phyloP scores from a whole-genome alignment of 2,329 filamentous ascomycete species.

The Aspergillus cejpii region DNA sequence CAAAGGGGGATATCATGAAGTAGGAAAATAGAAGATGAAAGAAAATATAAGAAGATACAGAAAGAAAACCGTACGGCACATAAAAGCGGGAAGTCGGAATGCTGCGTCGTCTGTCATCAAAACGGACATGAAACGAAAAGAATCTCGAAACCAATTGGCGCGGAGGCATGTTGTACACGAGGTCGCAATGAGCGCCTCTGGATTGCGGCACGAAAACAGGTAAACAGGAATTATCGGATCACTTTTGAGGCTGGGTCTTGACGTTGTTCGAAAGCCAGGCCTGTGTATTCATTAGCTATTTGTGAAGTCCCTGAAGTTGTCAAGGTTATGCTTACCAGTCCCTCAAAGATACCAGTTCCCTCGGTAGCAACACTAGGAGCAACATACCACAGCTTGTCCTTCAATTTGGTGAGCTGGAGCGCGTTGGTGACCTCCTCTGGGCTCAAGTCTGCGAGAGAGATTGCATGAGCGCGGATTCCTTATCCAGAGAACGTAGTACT shows the following conservation, averaged over 20 bases:
- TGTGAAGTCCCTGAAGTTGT: no score
- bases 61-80: slow-evolving; percentile 18
- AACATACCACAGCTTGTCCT: slow-evolving; percentile 79
- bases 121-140: slow-evolving; percentile 33
- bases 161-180: slow-evolving; percentile 33
- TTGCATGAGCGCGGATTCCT: not conserved
- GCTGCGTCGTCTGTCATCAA: slow-evolving; percentile 40
- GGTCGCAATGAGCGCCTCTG: slow-evolving; percentile 17
- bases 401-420: slow-evolving; percentile 68
- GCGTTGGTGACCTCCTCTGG: slow-evolving; percentile 72
- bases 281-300: slow-evolving; percentile 29
- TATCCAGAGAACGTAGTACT: no score
- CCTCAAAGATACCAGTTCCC: slow-evolving; percentile 73
- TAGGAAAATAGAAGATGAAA: slow-evolving; percentile 21
- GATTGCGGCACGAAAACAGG: slow-evolving; percentile 8
- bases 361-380: slow-evolving; percentile 76
- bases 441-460: slow-evolving; percentile 59
- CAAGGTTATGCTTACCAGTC: slow-evolving; percentile 62
- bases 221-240: slow-evolving; percentile 15
- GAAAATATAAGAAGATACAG: slow-evolving; percentile 15
- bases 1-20: slow-evolving; percentile 41
- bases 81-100: slow-evolving; percentile 28
- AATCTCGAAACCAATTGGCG: slow-evolving; percentile 20
- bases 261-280: slow-evolving; percentile 79
- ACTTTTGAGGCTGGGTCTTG: slow-evolving; percentile 50